These are phyloP conservation scores for Trypanosoma caninum DNA, from an alignment of 208 protist species.

Conservation along the genomic window DNA sequence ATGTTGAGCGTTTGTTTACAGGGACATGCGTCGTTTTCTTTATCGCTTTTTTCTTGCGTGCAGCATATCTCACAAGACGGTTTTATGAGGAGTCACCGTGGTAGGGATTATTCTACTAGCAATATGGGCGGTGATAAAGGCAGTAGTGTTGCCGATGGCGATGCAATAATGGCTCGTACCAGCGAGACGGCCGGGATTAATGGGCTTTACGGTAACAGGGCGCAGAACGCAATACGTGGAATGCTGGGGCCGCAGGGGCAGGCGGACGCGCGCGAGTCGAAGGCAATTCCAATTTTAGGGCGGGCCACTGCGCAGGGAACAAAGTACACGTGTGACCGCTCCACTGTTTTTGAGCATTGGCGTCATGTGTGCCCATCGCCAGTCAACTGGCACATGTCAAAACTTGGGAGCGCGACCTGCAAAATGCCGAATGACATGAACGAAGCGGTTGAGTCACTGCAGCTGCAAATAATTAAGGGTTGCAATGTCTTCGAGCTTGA, in stretches of 20 bases:
- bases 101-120: too few species aligned
- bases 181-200: constrained; percentile 66
- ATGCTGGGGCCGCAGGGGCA: constrained; percentile 83
- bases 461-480: constrained; percentile 88
- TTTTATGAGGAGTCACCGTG: constrained; percentile 8
- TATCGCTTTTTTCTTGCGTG: neutral
- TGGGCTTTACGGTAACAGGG: constrained; percentile 73
- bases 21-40: neutral
- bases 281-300: constrained; percentile 77
- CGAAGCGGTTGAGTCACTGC: constrained; percentile 82
- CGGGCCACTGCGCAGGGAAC: constrained; percentile 69
- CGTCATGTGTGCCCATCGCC: constrained; percentile 58
- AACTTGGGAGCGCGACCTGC: constrained; percentile 76
- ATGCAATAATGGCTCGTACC: constrained; percentile 18
- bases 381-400: constrained; percentile 80
- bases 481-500: constrained; percentile 90
- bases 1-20: neutral
- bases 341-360: constrained; percentile 86
- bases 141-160: neutral
- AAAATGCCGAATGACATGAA: constrained; percentile 84
- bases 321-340: constrained; percentile 73
- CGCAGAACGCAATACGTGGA: constrained; percentile 70
- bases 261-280: constrained; percentile 70
- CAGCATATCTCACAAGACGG: neutral
- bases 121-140: neutral